These are phyloP conservation scores for Anisogramma anomala DNA, from an alignment of 2,329 filamentous ascomycete species.

Conservation along the genomic window DNA sequence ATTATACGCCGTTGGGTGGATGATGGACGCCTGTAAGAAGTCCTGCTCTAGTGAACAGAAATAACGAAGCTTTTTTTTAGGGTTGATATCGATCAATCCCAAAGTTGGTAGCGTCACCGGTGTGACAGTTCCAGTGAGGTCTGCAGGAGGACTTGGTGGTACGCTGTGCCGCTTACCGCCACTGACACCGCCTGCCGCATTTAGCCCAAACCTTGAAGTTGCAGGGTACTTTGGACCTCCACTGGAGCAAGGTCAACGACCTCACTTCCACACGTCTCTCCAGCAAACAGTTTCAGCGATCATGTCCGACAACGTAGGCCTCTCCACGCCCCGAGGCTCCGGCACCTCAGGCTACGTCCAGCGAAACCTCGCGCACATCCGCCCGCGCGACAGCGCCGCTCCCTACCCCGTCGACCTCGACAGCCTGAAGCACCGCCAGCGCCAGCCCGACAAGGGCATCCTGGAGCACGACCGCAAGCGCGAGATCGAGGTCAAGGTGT, in stretches of 20 bases:
- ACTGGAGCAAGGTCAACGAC: background rate
- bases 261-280: background rate
- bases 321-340: constrained; percentile 84
- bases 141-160: background rate
- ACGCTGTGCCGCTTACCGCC: too few relatives aligned
- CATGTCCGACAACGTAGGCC: constrained; percentile 97
- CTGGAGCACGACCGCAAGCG: constrained; percentile 88
- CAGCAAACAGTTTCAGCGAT: too few relatives aligned
- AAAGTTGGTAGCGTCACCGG: constrained; percentile 3
- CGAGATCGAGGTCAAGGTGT: constrained; percentile 84
- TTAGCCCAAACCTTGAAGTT: background rate
- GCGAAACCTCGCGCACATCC: constrained; percentile 82
- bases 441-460: constrained; percentile 83
- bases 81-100: background rate
- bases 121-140: background rate
- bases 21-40: background rate
- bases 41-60: background rate
- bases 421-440: constrained; percentile 59
- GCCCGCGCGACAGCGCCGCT: constrained; percentile 65
- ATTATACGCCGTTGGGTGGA: constrained; percentile 16
- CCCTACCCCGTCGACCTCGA: constrained; percentile 67
- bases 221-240: background rate
- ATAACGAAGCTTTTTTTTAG: too few relatives aligned
- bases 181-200: background rate
- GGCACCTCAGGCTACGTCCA: constrained; percentile 97